A percentile compares a stretch with the other conserved stretches of the same genome.
Evolutionary conservation across 352 stramenopile species (phyloP).

Genomic region (Phytopythium sindhum): DNA sequence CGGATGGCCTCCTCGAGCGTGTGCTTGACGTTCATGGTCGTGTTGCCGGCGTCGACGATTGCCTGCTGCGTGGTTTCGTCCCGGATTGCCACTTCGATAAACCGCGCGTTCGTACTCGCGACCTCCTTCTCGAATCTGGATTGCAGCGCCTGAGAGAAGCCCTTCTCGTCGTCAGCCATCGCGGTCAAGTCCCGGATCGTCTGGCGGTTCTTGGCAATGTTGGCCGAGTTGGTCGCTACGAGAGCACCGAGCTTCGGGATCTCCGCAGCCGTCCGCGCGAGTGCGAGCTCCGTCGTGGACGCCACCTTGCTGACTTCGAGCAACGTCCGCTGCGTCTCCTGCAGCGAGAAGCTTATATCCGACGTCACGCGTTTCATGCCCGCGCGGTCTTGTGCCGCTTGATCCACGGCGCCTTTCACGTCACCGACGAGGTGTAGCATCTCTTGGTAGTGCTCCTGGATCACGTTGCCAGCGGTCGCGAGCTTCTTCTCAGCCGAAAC

Average conservation of each 20-base stretch:
- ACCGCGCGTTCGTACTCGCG: slow-evolving; percentile 13
- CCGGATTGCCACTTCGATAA: slow-evolving; percentile 22
- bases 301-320: slow-evolving; percentile 40
- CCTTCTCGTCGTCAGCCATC: slow-evolving; percentile 31
- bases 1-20: slow-evolving; percentile 37
- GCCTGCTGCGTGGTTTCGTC: slow-evolving; percentile 29
- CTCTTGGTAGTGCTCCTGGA: slow-evolving; percentile 50
- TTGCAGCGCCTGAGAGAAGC: slow-evolving; percentile 19
- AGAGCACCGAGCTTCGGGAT: slow-evolving; percentile 49
- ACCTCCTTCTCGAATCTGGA: slow-evolving; percentile 31
- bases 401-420: slow-evolving; percentile 23
- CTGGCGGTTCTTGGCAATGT: slow-evolving; percentile 44
- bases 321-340: slow-evolving; percentile 50
- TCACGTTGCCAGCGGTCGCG: slow-evolving; percentile 17
- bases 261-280: slow-evolving; percentile 40
- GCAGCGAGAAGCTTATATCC: slow-evolving; percentile 34
- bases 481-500: slow-evolving; percentile 45
- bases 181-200: slow-evolving; percentile 29
- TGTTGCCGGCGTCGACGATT: slow-evolving; percentile 19
- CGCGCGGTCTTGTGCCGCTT: slow-evolving; percentile 31
- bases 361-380: slow-evolving; percentile 32
- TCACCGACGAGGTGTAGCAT: slow-evolving; percentile 24
- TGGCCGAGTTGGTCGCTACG: slow-evolving; percentile 28
- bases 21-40: slow-evolving; percentile 23
- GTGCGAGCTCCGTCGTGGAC: slow-evolving; percentile 33